phyloP scores from a whole-genome alignment of 2,329 filamentous ascomycete genomes.

The Epichloe festucae region DNA sequence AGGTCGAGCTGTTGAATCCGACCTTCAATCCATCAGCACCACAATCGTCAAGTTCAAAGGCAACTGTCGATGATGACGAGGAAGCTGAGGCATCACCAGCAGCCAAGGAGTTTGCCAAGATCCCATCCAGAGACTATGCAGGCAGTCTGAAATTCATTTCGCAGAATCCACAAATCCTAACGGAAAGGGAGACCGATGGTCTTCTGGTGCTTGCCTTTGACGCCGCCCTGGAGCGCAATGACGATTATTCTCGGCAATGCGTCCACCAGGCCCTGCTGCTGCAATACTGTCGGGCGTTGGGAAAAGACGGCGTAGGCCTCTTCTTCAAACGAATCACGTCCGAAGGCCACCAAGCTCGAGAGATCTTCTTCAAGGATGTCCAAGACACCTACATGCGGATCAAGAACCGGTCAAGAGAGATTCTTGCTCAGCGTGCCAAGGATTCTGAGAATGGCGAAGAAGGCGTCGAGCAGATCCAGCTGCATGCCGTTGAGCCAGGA shows the following conservation, averaged over 20 bases:
- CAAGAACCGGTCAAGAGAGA: slow-evolving; percentile 60
- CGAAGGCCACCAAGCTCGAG: slow-evolving; percentile 76
- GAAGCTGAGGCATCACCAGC: slow-evolving; percentile 63
- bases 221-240: slow-evolving; percentile 61
- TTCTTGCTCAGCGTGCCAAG: slow-evolving; percentile 41
- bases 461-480: slow-evolving; percentile 85
- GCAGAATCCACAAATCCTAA: slow-evolving; percentile 64
- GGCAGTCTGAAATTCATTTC: slow-evolving; percentile 64
- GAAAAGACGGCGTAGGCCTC: slow-evolving; percentile 72
- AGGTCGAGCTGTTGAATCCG: slow-evolving; percentile 69
- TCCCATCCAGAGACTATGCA: slow-evolving; percentile 62
- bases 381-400: slow-evolving; percentile 78
- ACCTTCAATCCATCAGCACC: slow-evolving; percentile 19
- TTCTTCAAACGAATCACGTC: slow-evolving; percentile 97
- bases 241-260: slow-evolving; percentile 69
- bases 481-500: slow-evolving; percentile 88
- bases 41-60: slow-evolving; percentile 6
- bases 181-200: slow-evolving; percentile 80
- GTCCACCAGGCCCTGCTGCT: slow-evolving; percentile 87
- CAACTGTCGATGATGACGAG: slow-evolving; percentile 50
- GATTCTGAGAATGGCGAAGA: slow-evolving; percentile 24
- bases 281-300: slow-evolving; percentile 87
- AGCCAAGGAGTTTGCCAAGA: slow-evolving; percentile 70
- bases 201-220: slow-evolving; percentile 88
- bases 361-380: slow-evolving; percentile 87